Percentiles rank a stretch among this genome's conserved stretches.
Conservation (phyloP, 2,329 filamentous ascomycete species). For the Trichophyton mentagrophytes region DNA sequence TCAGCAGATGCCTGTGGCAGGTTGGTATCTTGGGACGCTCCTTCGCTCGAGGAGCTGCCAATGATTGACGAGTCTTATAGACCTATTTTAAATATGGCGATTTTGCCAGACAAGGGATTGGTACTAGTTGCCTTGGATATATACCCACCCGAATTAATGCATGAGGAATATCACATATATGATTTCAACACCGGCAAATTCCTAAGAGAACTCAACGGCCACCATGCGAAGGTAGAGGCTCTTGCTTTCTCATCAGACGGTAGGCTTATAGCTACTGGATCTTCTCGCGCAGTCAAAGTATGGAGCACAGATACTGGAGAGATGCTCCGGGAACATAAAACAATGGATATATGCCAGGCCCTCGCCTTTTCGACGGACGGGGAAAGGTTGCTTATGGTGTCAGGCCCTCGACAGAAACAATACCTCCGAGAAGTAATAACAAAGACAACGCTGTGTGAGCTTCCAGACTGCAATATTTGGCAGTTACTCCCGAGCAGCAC, state of each 20-base stretch:
- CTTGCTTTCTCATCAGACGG: not conserved
- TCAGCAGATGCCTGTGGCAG: not conserved
- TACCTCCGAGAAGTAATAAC: not conserved
- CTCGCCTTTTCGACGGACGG: not conserved
- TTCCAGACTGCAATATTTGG: not conserved
- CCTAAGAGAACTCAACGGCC: not conserved
- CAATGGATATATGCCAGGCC: not conserved
- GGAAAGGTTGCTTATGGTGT: not conserved
- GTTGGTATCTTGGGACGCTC: not conserved
- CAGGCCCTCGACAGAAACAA: not conserved
- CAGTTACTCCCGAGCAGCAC: not conserved
- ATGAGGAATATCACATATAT: not conserved
- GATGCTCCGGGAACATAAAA: not conserved
- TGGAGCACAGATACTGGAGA: slow-evolving; percentile 13
- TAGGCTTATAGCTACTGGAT: not conserved
- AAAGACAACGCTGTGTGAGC: not conserved
- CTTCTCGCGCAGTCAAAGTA: not conserved
- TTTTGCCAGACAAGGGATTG: not conserved
- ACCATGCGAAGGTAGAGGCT: not conserved
- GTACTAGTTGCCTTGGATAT: not conserved
- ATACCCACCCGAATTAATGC: too few relatives aligned
- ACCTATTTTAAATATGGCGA: not conserved
- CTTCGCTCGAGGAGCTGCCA: not conserved
- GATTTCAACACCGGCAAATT: not conserved
- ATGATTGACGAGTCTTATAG: not conserved